phyloP scores from a whole-genome alignment of 2,329 filamentous ascomycete genomes.

The Daldinia eschscholtzii region DNA sequence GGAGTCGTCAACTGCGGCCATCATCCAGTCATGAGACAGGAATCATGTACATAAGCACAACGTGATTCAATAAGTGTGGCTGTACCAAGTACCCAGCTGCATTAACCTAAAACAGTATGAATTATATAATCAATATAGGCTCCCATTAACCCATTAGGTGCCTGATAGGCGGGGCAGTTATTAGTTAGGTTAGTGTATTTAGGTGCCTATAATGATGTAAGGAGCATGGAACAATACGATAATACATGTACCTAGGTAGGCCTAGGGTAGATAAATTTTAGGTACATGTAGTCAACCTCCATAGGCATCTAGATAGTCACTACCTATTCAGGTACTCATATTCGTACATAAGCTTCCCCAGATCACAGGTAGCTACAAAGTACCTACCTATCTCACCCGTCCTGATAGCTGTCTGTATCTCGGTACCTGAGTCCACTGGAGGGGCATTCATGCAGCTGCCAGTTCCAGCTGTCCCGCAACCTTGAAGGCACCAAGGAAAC shows the following conservation, averaged over 20 bases:
- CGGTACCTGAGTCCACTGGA: conserved; percentile 13
- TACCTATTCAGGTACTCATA: neutral
- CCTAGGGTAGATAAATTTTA: too few species aligned
- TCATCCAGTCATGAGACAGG: conserved; percentile 7
- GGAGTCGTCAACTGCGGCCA: neutral
- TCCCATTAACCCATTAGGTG: too few species aligned
- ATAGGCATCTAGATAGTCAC: too few species aligned
- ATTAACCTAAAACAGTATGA: neutral
- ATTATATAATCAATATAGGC: neutral
- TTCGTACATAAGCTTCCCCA: neutral
- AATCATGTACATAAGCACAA: neutral
- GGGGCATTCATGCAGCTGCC: conserved; percentile 35
- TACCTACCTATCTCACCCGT: neutral
- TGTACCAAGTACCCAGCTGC: neutral
- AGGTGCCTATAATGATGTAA: too few species aligned
- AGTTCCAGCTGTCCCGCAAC: conserved; percentile 16
- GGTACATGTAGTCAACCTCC: too few species aligned
- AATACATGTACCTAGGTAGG: too few species aligned
- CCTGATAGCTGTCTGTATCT: neutral
- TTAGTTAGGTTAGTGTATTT: too few species aligned
- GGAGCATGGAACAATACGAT: too few species aligned
- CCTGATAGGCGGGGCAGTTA: too few species aligned
- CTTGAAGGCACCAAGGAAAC: conserved; percentile 22
- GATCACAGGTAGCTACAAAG: neutral
- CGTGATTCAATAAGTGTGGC: conserved; percentile 16